phyloP scores from a whole-genome alignment of 805 yeast genomes.

The Yarrowia hollandica region DNA sequence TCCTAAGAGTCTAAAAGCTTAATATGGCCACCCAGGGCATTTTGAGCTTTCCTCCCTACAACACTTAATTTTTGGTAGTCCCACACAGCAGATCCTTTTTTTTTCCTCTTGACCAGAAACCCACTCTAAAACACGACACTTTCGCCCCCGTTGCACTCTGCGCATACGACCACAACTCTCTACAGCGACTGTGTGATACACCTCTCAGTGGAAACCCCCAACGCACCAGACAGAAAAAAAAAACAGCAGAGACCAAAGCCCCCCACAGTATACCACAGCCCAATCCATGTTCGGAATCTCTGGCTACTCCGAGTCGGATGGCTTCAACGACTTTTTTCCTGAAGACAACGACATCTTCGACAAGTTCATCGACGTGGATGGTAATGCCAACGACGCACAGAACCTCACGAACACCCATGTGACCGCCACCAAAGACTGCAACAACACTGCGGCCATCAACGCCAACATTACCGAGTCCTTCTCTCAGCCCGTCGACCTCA shows the following conservation, averaged over 20 bases:
- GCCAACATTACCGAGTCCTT: slow-evolving; percentile 9
- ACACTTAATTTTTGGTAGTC: slow-evolving; percentile 7
- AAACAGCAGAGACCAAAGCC: background rate
- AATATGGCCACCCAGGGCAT: slow-evolving; percentile 4
- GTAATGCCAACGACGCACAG: slow-evolving; percentile 11
- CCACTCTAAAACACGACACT: background rate
- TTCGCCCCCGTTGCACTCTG: background rate
- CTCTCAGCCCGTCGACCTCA: slow-evolving; percentile 27
- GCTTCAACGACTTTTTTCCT: slow-evolving; percentile 29
- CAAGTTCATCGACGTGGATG: slow-evolving; percentile 27
- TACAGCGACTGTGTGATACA: background rate
- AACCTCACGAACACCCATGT: slow-evolving; percentile 21
- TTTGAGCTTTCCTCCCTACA: slow-evolving; percentile 27
- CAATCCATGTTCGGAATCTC: slow-evolving; percentile 19
- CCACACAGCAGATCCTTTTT: slow-evolving; percentile 19
- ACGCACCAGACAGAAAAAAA: background rate
- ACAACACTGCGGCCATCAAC: background rate
- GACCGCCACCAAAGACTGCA: background rate
- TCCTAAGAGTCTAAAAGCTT: background rate
- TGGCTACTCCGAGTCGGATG: slow-evolving; percentile 29
- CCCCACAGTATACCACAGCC: background rate
- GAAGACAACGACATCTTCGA: slow-evolving; percentile 29
- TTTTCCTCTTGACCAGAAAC: background rate
- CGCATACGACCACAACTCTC: background rate
- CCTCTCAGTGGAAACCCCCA: background rate